These are phyloP conservation scores for Ilyonectria sp. DNA, from an alignment of 2,329 filamentous ascomycete species.

Conservation along the genomic window DNA sequence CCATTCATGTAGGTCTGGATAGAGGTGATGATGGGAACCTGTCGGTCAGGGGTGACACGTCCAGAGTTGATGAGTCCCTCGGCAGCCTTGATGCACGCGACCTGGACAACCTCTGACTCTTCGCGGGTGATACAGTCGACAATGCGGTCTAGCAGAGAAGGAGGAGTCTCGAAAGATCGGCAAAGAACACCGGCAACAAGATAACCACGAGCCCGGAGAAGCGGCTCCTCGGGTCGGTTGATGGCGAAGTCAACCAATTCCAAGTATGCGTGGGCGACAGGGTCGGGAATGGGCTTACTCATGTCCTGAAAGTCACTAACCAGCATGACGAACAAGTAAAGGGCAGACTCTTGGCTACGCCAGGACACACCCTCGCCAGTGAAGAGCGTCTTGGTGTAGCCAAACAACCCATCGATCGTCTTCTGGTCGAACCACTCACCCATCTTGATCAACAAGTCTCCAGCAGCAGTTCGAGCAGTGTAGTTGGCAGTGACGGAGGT, in stretches of 20 bases:
- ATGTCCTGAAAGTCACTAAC: slow-evolving; percentile 87
- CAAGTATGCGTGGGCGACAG: slow-evolving; percentile 81
- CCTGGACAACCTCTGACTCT: slow-evolving; percentile 89
- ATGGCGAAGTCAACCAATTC: slow-evolving; percentile 86
- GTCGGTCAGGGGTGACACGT: slow-evolving; percentile 67
- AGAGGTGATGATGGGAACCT: slow-evolving; percentile 73
- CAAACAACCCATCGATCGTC: slow-evolving; percentile 84
- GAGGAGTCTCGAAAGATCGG: slow-evolving; percentile 75
- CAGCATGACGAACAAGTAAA: slow-evolving; percentile 89
- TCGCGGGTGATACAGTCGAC: slow-evolving; percentile 84
- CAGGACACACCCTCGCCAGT: slow-evolving; percentile 65
- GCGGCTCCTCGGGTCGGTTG: slow-evolving; percentile 76
- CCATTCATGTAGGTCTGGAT: slow-evolving; percentile 82
- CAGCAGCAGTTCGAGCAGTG: slow-evolving; percentile 92
- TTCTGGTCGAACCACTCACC: slow-evolving; percentile 88
- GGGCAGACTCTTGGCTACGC: slow-evolving; percentile 81
- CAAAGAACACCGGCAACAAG: slow-evolving; percentile 87
- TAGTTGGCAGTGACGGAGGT: slow-evolving; percentile 96
- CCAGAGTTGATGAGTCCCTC: slow-evolving; percentile 75
- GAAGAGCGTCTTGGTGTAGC: slow-evolving; percentile 83
- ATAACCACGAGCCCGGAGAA: slow-evolving; percentile 89
- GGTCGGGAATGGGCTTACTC: slow-evolving; percentile 77
- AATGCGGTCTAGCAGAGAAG: slow-evolving; percentile 78
- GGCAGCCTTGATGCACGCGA: slow-evolving; percentile 89
- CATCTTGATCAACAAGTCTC: slow-evolving; percentile 92